Percentiles rank a stretch among this genome's conserved stretches.
Conservation (phyloP, 2,329 filamentous ascomycete genomes). For the Sarocladiaceae sp. region DNA sequence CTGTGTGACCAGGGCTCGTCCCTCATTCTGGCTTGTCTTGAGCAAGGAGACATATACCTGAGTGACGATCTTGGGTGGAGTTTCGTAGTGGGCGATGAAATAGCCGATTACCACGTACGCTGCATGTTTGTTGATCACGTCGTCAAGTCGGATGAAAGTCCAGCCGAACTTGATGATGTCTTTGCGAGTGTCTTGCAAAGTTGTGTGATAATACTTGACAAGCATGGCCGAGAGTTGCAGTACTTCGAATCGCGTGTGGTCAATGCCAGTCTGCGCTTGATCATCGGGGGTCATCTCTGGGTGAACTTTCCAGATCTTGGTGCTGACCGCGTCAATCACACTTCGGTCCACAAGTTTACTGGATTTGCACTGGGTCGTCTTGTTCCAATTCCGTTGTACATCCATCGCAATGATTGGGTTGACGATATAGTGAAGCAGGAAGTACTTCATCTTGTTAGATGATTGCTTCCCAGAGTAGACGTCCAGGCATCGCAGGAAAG, state of each 20-base stretch:
- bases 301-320: slow-evolving; percentile 89
- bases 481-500: slow-evolving; percentile 81
- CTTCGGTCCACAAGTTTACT: slow-evolving; percentile 76
- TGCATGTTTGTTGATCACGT: slow-evolving; percentile 98
- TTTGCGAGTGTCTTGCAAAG: slow-evolving; percentile 86
- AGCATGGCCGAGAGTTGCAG: slow-evolving; percentile 91
- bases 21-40: slow-evolving; percentile 92
- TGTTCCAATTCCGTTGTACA: slow-evolving; percentile 75
- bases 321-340: slow-evolving; percentile 85
- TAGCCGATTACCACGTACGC: slow-evolving; percentile 96
- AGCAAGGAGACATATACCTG: slow-evolving; percentile 91
- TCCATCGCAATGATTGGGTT: slow-evolving; percentile 98
- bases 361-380: slow-evolving; percentile 45
- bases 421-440: slow-evolving; percentile 83
- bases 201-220: slow-evolving; percentile 87
- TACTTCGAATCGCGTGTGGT: slow-evolving; percentile 93
- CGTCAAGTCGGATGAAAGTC: slow-evolving; percentile 97
- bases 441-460: slow-evolving; percentile 87
- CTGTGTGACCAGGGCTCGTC: slow-evolving; percentile 84
- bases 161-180: slow-evolving; percentile 99
- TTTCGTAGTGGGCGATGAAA: slow-evolving; percentile 96
- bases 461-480: slow-evolving; percentile 73
- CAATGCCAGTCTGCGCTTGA: slow-evolving; percentile 74
- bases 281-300: slow-evolving; percentile 78
- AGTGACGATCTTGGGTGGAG: slow-evolving; percentile 88